Evolutionary conservation across 305 asterid genomes (phyloP).

Genomic region (Fraxinus dipetala): DNA sequence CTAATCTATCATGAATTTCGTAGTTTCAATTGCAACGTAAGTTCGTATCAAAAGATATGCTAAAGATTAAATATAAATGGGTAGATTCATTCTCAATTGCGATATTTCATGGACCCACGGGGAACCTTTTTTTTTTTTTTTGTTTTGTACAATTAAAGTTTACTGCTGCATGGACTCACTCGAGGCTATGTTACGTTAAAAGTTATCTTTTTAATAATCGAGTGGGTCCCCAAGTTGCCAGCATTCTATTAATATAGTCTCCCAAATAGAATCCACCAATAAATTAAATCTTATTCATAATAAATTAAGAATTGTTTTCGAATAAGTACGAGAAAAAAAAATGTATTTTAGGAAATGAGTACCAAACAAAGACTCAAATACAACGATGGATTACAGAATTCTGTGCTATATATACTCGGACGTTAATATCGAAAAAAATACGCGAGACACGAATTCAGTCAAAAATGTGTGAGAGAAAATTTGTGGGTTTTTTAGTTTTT

Average conservation of each 20-base stretch:
- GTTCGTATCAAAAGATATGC: too few relatives aligned
- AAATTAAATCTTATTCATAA: too few relatives aligned
- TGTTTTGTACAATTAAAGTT: not conserved
- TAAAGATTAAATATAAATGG: too few relatives aligned
- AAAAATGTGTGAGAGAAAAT: too few relatives aligned
- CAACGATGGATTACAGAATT: too few relatives aligned
- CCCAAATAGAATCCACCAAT: not conserved
- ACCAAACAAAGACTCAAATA: too few relatives aligned
- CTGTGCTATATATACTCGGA: too few relatives aligned
- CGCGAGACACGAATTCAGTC: not conserved
- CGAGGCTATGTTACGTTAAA: not conserved
- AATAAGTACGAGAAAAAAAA: not conserved
- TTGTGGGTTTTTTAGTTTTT: not conserved
- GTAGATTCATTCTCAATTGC: not conserved
- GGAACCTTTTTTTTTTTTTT: not conserved
- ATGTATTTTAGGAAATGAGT: too few relatives aligned
- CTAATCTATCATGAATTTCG: too few relatives aligned
- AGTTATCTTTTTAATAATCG: not conserved
- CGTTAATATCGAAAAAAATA: not conserved
- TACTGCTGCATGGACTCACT: not conserved
- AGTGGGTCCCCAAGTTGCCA: not conserved
- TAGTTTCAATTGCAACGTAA: too few relatives aligned
- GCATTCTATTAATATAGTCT: not conserved
- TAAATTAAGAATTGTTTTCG: not conserved
- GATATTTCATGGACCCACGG: not conserved